Evolutionary conservation across 148 eudicot genomes (phyloP), one percentile per base, ranked within the genome.

Genomic region (Nepenthes gracilis): DNA sequence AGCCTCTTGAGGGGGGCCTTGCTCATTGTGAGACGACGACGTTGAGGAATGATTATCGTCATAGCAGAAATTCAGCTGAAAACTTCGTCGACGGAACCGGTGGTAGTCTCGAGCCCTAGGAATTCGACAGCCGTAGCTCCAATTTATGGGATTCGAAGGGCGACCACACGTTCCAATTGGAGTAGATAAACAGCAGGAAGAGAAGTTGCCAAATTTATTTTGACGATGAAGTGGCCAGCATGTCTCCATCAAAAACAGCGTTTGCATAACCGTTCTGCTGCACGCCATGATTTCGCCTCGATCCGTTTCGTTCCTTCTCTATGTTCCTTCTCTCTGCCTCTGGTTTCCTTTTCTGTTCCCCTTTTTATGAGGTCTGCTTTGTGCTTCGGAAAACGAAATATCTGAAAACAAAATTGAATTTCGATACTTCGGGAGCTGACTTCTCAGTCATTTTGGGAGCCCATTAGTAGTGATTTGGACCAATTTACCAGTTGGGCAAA

Each of bases 1-100:
- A 59, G 81, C 97, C 67, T 90, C 95, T 72, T 90, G 97, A 64
- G 97, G 97, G 7, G 97, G 97, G 52, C 77, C 89, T 66, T 85
- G 93, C 43, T 84, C 86, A 61, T 82, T 86, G 5, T 51, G 60
- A 7, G 79, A 65, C 10, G 83, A 64, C 36, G 74, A 64, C 45
- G 45, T 3, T 10, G 64, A 54, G 23, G 74, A 63, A 35, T 57
- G 61, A 59, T 64, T 62, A 38, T 63, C 75, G 55, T 53, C 61
- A 51, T 59, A 60, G 5, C 79, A 69, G 67, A 85, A 80, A 60
- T 70, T 74, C 8, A 67, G 63, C 59, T 6, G 68, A 13, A 57
- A 66, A 12, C 59, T 67, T 53, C 59, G 63, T 55, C 70, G 72
- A 5, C 61, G 32, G 48, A 57, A 59, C 2, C 58, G 36, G 36